Conservation (phyloP, 2,329 filamentous ascomycete species). For the Coleophoma eucalyptorum region DNA sequence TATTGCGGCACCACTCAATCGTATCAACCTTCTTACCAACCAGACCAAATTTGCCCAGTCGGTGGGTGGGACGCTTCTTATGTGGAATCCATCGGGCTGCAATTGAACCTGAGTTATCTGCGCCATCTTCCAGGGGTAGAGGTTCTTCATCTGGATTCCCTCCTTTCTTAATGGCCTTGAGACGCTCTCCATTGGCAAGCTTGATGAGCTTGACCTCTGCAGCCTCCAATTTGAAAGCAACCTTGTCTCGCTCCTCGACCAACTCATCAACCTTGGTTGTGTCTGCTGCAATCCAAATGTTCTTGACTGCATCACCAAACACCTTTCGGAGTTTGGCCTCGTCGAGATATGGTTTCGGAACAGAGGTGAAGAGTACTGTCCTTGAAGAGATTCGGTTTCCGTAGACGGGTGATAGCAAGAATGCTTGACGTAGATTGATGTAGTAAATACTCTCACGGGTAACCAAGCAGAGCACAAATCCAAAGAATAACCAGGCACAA, state of each 20-base stretch:
- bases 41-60: conserved; percentile 62
- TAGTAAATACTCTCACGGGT: conserved; percentile 87
- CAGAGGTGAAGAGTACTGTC: conserved; percentile 84
- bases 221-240: conserved; percentile 76
- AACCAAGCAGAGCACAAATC: conserved; percentile 84
- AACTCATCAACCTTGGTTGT: conserved; percentile 74
- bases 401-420: conserved; percentile 80
- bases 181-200: conserved; percentile 66
- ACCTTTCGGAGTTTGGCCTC: conserved; percentile 73
- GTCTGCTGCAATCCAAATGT: conserved; percentile 80
- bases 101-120: conserved; percentile 65
- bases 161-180: conserved; percentile 65
- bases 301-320: conserved; percentile 78
- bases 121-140: conserved; percentile 43
- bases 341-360: conserved; percentile 74
- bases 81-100: conserved; percentile 71
- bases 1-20: conserved; percentile 81
- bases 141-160: conserved; percentile 34
- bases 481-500: conserved; percentile 77
- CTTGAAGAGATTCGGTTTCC: conserved; percentile 82
- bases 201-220: conserved; percentile 86
- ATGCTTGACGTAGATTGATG: conserved; percentile 89
- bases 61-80: conserved; percentile 75
- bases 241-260: conserved; percentile 77
- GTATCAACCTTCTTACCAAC: conserved; percentile 90